Conservation (phyloP, 345 rosid genomes). For the Boechera retrofracta region DNA sequence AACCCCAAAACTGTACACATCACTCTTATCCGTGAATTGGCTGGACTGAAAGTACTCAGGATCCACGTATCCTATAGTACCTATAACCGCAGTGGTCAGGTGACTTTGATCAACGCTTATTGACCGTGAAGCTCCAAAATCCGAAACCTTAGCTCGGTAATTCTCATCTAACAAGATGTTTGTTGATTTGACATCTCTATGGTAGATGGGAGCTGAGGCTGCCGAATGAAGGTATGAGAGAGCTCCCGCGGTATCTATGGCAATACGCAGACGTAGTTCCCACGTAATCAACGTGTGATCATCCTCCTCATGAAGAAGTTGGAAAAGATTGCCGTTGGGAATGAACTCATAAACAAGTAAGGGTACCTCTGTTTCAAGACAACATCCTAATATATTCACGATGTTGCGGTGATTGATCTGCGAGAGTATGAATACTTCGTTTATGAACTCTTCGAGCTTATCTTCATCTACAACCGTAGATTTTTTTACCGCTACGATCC, state of each 20-base stretch:
- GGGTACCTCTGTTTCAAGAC: conserved; percentile 49
- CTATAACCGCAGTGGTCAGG: neutral
- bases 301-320: neutral
- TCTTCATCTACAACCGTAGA: neutral
- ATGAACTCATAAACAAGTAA: conserved; percentile 36
- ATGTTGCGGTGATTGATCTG: conserved; percentile 47
- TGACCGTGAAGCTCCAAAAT: neutral
- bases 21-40: neutral
- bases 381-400: conserved; percentile 47
- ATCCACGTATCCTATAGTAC: neutral
- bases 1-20: neutral
- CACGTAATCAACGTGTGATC: neutral
- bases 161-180: neutral
- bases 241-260: too few species aligned
- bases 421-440: conserved; percentile 45
- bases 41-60: too few species aligned
- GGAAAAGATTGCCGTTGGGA: too few species aligned
- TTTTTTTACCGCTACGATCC: neutral
- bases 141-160: neutral
- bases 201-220: too few species aligned
- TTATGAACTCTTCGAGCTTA: conserved; percentile 23
- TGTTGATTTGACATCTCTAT: neutral
- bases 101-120: neutral
- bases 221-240: too few species aligned
- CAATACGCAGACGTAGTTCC: too few species aligned